Percentiles rank a stretch among this genome's conserved stretches.
Evolutionary conservation across 805 yeast species (phyloP).

Genomic region (Barnettozyma siamensis): DNA sequence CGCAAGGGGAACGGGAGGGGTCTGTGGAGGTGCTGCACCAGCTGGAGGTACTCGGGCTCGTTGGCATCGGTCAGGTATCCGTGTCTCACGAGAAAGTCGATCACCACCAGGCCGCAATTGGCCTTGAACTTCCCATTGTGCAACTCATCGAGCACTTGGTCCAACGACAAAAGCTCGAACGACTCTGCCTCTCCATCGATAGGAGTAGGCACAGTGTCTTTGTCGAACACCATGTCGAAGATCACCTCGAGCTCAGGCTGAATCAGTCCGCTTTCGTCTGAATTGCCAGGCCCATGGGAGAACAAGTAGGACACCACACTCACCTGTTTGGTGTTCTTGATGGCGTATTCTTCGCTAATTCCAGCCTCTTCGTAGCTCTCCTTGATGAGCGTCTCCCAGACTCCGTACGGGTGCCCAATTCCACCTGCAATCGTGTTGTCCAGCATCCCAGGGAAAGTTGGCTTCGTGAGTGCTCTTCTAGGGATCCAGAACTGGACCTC

Average conservation of each 20-base stretch:
- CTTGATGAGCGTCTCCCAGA: slow-evolving; percentile 71
- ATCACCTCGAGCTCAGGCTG: slow-evolving; percentile 88
- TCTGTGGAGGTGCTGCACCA: slow-evolving; percentile 60
- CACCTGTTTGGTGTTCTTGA: slow-evolving; percentile 36
- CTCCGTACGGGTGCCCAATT: slow-evolving; percentile 71
- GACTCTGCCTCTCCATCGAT: slow-evolving; percentile 73
- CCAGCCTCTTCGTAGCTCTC: slow-evolving; percentile 94
- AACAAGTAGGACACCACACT: slow-evolving; percentile 71
- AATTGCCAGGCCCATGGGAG: slow-evolving; percentile 30
- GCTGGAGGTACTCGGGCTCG: slow-evolving; percentile 62
- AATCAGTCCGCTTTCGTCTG: slow-evolving; percentile 46
- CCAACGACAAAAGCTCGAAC: slow-evolving; percentile 57
- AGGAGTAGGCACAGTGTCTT: slow-evolving; percentile 44
- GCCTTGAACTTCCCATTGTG: slow-evolving; percentile 71
- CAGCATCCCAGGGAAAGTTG: slow-evolving; percentile 84
- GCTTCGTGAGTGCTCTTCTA: slow-evolving; percentile 66
- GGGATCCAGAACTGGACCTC: slow-evolving; percentile 75
- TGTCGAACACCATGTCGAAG: slow-evolving; percentile 60
- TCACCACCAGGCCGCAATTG: slow-evolving; percentile 72
- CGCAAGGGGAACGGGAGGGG: slow-evolving; percentile 58
- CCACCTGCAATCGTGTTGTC: slow-evolving; percentile 98
- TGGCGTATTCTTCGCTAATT: slow-evolving; percentile 46
- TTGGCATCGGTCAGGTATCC: slow-evolving; percentile 61
- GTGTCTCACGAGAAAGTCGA: slow-evolving; percentile 85
- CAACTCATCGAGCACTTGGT: slow-evolving; percentile 49